Evolutionary conservation across 2,329 filamentous ascomycete species (phyloP), one percentile per base, ranked within the genome.

Genomic region (Penicillium sp.): DNA sequence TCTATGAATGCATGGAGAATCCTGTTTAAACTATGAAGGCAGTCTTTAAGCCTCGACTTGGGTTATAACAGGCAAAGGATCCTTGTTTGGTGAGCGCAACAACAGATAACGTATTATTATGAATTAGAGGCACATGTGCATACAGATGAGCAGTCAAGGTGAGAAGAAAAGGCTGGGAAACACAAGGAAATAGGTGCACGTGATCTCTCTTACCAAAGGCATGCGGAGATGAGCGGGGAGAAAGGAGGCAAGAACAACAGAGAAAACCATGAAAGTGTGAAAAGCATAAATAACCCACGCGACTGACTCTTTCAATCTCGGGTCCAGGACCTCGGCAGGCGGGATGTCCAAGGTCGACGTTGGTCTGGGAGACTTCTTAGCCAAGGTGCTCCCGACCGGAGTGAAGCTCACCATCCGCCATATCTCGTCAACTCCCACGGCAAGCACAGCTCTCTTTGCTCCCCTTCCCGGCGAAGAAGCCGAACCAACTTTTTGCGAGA

Each of bases 401-500:
- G 79, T 83, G 66, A 75, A 78, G 52, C 91, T 96, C 74, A 88
- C 84, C 66, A 84, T 94, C 71, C 90, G 96, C 76, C 94, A 99
- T 80, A 81, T 97, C 69, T 96, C 92, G 26, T 96, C 93, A 5
- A 90, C 91, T 15, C 91, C 94, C 5, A 89, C 88, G 38, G 84
- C 84, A 73, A 90, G 88, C 65, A 85, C 88, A 8, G 85, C 94
- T 17, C 86, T 99, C 48, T 97, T 90, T 79, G 89, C 91, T 41
- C 85, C 93, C 38, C 88, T 91, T 4, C 91, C 91, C 5, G 87
- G 89, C 61, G 82, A 86, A 66, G 85, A 86, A 48, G 85, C 90
- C 8, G 90, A 96, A 72, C 84, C 86, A 63, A 99, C 95, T 0
- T 94, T 90, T 70, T 90, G 91, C 79, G 92, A 97, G 76, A 93